Conservation (phyloP, 1,139 yeast genomes). For the Diutina neorugosa region DNA sequence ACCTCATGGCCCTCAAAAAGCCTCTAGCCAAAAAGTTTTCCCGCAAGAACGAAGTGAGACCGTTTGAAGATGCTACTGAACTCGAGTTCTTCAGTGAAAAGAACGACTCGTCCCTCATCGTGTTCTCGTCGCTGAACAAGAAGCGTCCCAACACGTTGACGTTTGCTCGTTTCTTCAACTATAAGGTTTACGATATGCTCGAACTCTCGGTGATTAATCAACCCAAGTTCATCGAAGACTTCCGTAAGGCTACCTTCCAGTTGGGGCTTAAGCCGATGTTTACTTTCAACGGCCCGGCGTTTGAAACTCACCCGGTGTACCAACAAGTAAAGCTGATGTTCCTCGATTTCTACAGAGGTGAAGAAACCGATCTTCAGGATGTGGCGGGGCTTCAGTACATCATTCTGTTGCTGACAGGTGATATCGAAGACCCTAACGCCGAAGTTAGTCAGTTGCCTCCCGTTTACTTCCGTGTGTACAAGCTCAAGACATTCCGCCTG, state of each 20-base stretch:
- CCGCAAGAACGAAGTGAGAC: conserved; percentile 80
- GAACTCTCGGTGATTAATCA: conserved; percentile 68
- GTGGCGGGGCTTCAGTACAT: conserved; percentile 92
- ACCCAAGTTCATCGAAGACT: conserved; percentile 65
- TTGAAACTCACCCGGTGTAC: conserved; percentile 80
- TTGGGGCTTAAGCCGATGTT: conserved; percentile 94
- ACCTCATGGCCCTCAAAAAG: conserved; percentile 81
- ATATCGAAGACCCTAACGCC: conserved; percentile 56
- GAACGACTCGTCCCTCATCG: conserved; percentile 80
- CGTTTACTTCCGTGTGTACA: conserved; percentile 84
- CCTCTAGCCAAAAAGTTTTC: conserved; percentile 82
- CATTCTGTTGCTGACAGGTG: conserved; percentile 70
- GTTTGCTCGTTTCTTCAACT: conserved; percentile 81
- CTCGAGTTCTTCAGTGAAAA: conserved; percentile 90
- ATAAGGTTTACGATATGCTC: conserved; percentile 85
- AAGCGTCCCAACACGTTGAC: conserved; percentile 90
- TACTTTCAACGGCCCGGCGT: conserved; percentile 83
- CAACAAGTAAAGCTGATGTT: conserved; percentile 80
- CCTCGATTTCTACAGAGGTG: conserved; percentile 86
- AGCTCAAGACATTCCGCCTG: conserved; percentile 66
- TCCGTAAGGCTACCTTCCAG: conserved; percentile 68
- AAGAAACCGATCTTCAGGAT: conserved; percentile 72
- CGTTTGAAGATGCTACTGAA: conserved; percentile 83
- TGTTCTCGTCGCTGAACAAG: conserved; percentile 73
- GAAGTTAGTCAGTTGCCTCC: conserved; percentile 44